These are phyloP conservation scores for Apiospora rasikravindrae DNA, from an alignment of 2,329 filamentous ascomycete genomes.

Conservation along the genomic window DNA sequence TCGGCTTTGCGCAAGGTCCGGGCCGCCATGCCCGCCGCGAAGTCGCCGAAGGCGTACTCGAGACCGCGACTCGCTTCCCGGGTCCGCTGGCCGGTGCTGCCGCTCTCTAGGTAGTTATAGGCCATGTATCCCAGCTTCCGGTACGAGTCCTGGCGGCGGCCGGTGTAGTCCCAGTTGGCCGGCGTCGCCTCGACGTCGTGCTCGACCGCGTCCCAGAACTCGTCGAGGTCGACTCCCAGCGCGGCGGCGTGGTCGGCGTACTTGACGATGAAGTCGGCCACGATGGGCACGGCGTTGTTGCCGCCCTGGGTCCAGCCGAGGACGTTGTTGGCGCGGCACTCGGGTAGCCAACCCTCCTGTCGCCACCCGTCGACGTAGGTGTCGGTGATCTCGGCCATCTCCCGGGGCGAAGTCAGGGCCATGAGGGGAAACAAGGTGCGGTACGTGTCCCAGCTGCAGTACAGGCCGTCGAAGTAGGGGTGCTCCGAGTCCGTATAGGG, in stretches of 20 bases:
- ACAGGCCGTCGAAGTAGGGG: conserved; percentile 12
- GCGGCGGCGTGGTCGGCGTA: conserved; percentile 12
- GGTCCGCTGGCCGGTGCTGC: not conserved
- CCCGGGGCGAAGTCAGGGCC: conserved; percentile 11
- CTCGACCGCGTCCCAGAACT: not conserved
- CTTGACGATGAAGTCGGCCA: conserved; percentile 15
- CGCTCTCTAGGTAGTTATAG: conserved; percentile 15
- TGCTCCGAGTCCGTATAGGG: not conserved
- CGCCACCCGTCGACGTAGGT: conserved; percentile 15
- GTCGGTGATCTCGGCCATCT: conserved; percentile 13
- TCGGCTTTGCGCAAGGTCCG: not conserved
- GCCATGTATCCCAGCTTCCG: conserved; percentile 1
- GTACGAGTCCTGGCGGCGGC: conserved; percentile 11
- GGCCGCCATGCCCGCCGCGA: conserved; percentile 2
- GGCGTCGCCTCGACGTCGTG: conserved; percentile 17
- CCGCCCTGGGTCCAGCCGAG: conserved; percentile 2
- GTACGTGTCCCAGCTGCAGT: conserved; percentile 21
- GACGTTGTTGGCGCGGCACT: conserved; percentile 17
- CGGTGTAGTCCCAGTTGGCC: conserved; percentile 5
- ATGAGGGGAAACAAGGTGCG: conserved; percentile 15
- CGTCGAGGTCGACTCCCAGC: not conserved
- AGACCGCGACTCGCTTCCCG: conserved; percentile 3
- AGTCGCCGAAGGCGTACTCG: conserved; percentile 19
- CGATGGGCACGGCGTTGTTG: conserved; percentile 18
- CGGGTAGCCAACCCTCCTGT: conserved; percentile 9